Conservation (phyloP, 2,329 filamentous ascomycete species). For the Aspergillus clavatus region DNA sequence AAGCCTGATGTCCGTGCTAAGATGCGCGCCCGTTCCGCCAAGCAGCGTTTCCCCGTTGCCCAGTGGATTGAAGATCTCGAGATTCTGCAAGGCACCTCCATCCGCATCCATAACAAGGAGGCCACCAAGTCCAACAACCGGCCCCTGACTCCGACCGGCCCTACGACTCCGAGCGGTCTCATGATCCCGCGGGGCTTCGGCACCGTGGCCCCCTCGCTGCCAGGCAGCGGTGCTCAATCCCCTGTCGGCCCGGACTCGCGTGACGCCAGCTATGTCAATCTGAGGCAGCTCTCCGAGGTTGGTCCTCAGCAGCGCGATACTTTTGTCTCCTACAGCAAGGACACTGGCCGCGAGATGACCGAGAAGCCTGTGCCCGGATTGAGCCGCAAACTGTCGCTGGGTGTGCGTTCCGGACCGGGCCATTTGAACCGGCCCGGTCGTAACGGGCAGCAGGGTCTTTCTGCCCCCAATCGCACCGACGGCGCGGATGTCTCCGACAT, state of each 20-base stretch:
- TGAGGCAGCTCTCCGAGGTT: slow-evolving; percentile 29
- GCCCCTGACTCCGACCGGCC: slow-evolving; percentile 37
- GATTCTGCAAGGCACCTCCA: slow-evolving; percentile 56
- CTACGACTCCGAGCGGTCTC: slow-evolving; percentile 42
- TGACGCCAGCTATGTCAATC: slow-evolving; percentile 25
- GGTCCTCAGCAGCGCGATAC: slow-evolving; percentile 37
- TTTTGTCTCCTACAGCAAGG: slow-evolving; percentile 35
- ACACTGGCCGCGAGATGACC: slow-evolving; percentile 30
- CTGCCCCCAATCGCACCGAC: slow-evolving; percentile 22
- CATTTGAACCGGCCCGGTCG: slow-evolving; percentile 30
- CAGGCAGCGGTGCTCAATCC: slow-evolving; percentile 20
- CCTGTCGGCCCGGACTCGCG: slow-evolving; percentile 28
- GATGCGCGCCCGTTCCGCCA: slow-evolving; percentile 62
- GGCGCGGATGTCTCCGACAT: slow-evolving; percentile 26
- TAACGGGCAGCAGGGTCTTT: slow-evolving; percentile 21
- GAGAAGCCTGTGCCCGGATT: slow-evolving; percentile 29
- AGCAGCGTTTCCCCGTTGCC: slow-evolving; percentile 62
- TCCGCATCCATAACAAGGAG: slow-evolving; percentile 52
- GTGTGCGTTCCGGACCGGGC: slow-evolving; percentile 39
- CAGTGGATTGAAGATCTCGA: slow-evolving; percentile 64
- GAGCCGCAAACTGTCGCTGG: slow-evolving; percentile 36
- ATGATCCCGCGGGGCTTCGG: slow-evolving; percentile 36
- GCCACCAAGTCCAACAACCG: slow-evolving; percentile 27
- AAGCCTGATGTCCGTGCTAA: slow-evolving; percentile 52
- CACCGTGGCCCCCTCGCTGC: slow-evolving; percentile 19